Percentiles rank a stretch among this genome's conserved stretches.
phyloP scores from a whole-genome alignment of 2,329 filamentous ascomycete genomes.

The Metarhizium humberi region DNA sequence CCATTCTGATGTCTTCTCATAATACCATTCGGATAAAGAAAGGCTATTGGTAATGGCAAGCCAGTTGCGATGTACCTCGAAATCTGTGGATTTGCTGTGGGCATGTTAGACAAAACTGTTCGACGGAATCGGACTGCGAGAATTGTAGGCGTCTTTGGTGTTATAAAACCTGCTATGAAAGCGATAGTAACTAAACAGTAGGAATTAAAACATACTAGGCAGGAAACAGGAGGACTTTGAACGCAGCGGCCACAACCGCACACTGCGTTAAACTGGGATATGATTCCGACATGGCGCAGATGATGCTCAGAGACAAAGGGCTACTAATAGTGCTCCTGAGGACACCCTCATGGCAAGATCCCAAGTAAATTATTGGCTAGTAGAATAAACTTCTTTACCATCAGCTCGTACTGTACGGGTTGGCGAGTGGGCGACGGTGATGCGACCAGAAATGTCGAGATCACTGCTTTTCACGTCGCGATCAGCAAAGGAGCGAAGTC shows the following conservation, averaged over 20 bases:
- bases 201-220: constrained; percentile 65
- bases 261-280: constrained; percentile 87
- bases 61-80: constrained; percentile 98
- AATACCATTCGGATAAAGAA: constrained; percentile 86
- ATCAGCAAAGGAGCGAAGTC: not conserved
- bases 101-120: not conserved
- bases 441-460: not conserved
- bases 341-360: not conserved
- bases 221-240: constrained; percentile 88
- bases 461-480: not conserved
- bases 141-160: too few relatives aligned
- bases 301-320: not conserved
- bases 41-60: constrained; percentile 89
- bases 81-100: constrained; percentile 90
- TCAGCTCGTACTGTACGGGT: not conserved
- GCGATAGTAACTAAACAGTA: not conserved
- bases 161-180: not conserved
- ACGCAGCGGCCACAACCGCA: constrained; percentile 73
- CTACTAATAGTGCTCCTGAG: not conserved
- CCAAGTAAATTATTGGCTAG: not conserved
- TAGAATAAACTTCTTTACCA: not conserved
- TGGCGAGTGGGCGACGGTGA: not conserved
- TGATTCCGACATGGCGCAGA: constrained; percentile 57
- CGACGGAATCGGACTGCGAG: too few relatives aligned
- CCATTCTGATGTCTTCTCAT: constrained; percentile 97